Base-by-base conservation (phyloP, 2,329 filamentous ascomycete genomes). In the Alternaria sp. region DNA sequence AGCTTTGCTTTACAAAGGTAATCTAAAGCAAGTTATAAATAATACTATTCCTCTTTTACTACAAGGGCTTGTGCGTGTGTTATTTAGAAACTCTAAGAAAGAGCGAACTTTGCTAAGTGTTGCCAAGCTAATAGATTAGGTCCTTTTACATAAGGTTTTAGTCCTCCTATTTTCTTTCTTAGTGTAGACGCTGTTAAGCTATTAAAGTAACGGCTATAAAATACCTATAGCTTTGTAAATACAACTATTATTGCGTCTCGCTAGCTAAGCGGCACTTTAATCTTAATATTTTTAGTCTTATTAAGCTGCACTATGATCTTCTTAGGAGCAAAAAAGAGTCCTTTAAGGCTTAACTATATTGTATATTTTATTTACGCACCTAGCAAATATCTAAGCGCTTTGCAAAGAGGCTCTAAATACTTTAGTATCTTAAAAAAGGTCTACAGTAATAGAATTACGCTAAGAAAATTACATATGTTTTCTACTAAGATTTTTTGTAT, bases 341-440 rank as follows among this genome's bases (percentile, higher is more conserved):
- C 51, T 5, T 14, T 42, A 45, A 67, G 21, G 45, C 59, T 65
- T 56, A 9, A 53, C 14, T 40, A 17, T 21, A 67, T 67, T 34
- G 31, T 65, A 36, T 39, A 17, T 51, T 54, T 61, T 21, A 64
- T 58, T 33, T 64, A 39, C 33, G 17, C 6, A 3, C 61, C 48
- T 17, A 67, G 46, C 6, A 67, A 50, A 3, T 50, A 37, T 58
- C 52, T 67, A 8, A 67, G 54, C 8, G 44, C 46, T 46, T 63
- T 34, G 21, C 28, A 64, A 5, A 63, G 49, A 24, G 52, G 65
- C 46, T 67, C 56, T 9, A 67, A 33, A 41, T 61, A 66, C 48
- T 67, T 67, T 3, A 67, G 48, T 33, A 17, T 66, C 46, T 67
- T 28, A 24, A 67, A 67, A 44, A 67, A 67, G 10, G 56, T 62